Evolutionary conservation across 2,329 filamentous ascomycete genomes (phyloP).

Genomic region (Penicillium sp.): DNA sequence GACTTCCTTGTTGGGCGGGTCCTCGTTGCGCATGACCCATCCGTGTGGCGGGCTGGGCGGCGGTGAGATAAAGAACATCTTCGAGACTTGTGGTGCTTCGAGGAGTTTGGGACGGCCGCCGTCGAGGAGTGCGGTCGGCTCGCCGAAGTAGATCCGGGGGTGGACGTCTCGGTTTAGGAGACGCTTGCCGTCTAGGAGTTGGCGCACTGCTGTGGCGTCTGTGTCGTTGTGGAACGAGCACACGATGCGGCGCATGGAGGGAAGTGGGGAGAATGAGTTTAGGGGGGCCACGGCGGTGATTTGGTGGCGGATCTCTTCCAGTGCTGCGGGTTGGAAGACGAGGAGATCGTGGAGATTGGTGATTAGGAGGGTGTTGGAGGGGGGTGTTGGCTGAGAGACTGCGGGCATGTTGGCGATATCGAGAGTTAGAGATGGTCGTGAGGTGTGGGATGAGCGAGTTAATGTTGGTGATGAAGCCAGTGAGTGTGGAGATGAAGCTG

Average conservation of each 20-base stretch:
- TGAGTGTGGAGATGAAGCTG: conserved; percentile 19
- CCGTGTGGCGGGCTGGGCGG: conserved; percentile 57
- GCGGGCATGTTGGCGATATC: conserved; percentile 41
- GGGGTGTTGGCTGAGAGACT: conserved; percentile 39
- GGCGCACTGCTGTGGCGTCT: conserved; percentile 38
- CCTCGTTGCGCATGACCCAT: conserved; percentile 56
- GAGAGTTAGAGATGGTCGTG: conserved; percentile 36
- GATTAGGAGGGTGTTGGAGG: conserved; percentile 45
- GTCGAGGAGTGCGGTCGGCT: conserved; percentile 40
- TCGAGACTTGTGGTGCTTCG: conserved; percentile 50
- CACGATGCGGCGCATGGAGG: conserved; percentile 44
- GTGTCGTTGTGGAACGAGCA: conserved; percentile 40
- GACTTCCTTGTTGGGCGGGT: conserved; percentile 57
- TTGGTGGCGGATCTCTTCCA: conserved; percentile 37
- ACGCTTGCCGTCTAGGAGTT: conserved; percentile 34
- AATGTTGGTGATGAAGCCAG: not conserved
- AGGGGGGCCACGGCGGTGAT: conserved; percentile 37
- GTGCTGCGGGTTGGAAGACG: conserved; percentile 41
- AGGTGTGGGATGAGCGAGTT: conserved; percentile 17
- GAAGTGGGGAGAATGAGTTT: conserved; percentile 46
- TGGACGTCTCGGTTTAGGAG: conserved; percentile 30
- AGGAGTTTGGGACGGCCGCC: conserved; percentile 40
- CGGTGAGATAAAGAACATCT: conserved; percentile 59
- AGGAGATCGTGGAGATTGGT: conserved; percentile 40
- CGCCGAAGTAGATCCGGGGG: conserved; percentile 46